Conservation (phyloP, 306 rosid genomes). For the Gillenia trifoliata region DNA sequence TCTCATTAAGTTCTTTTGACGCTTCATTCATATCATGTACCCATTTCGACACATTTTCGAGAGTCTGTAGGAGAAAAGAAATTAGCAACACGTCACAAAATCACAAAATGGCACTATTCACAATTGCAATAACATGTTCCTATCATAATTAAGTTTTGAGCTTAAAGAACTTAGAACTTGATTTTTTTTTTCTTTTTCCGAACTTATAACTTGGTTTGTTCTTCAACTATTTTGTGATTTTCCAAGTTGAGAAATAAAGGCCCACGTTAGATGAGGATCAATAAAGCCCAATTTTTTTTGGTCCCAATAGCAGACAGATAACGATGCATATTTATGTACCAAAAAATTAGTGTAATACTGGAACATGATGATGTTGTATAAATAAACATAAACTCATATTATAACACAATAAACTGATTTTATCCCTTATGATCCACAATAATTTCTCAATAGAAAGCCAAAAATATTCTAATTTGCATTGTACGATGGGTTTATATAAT, state of each 20-base stretch:
- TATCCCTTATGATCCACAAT: too few relatives aligned
- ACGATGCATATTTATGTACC: too few relatives aligned
- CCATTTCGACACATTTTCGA: constrained; percentile 43
- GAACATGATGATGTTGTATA: too few relatives aligned
- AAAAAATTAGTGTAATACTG: too few relatives aligned
- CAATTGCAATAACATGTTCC: not conserved
- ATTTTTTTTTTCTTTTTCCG: too few relatives aligned
- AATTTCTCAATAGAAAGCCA: too few relatives aligned
- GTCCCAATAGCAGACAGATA: not conserved
- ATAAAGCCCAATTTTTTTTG: not conserved
- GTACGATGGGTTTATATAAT: too few relatives aligned
- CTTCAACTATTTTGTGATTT: not conserved
- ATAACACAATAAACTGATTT: too few relatives aligned
- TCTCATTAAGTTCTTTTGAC: constrained; percentile 39
- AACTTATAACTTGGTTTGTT: not conserved
- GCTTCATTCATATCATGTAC: constrained; percentile 25
- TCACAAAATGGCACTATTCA: not conserved
- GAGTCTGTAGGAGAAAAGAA: constrained; percentile 30
- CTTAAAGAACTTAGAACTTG: too few relatives aligned
- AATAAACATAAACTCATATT: too few relatives aligned
- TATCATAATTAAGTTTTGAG: too few relatives aligned
- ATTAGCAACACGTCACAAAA: not conserved
- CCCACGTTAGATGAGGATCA: not conserved
- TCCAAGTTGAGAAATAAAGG: not conserved
- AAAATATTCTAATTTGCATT: too few relatives aligned